Conservation (phyloP, 805 yeast genomes). For the Millerozyma acaciae region DNA sequence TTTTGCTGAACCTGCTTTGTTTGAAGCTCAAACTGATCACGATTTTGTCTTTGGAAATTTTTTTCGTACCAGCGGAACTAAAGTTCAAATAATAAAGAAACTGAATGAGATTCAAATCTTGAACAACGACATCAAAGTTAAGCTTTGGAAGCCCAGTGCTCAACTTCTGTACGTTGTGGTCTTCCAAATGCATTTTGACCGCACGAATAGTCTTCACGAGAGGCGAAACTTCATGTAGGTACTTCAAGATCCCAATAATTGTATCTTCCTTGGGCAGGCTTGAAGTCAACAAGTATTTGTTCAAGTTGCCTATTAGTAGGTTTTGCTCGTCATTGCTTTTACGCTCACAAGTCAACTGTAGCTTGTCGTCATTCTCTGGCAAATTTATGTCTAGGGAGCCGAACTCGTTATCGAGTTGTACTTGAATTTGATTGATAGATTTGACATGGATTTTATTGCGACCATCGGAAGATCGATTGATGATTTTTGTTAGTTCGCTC, state of each 20-base stretch:
- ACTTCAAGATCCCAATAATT: slow-evolving; percentile 32
- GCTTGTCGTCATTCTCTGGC: slow-evolving; percentile 12
- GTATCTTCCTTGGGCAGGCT: slow-evolving; percentile 10
- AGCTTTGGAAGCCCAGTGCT: slow-evolving; percentile 30
- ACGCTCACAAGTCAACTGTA: slow-evolving; percentile 13
- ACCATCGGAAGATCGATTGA: slow-evolving; percentile 28
- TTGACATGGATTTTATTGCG: slow-evolving; percentile 24
- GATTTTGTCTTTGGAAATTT: slow-evolving; percentile 32
- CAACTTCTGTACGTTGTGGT: slow-evolving; percentile 13
- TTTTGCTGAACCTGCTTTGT: slow-evolving; percentile 27
- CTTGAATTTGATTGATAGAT: slow-evolving; percentile 24
- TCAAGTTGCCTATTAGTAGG: slow-evolving; percentile 12
- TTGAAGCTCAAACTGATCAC: slow-evolving; percentile 23
- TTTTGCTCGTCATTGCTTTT: slow-evolving; percentile 11
- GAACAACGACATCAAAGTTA: slow-evolving; percentile 28
- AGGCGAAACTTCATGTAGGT: slow-evolving; percentile 29
- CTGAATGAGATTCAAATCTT: slow-evolving; percentile 28
- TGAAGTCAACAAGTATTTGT: slow-evolving; percentile 7
- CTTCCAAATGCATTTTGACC: slow-evolving; percentile 12
- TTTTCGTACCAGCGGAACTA: slow-evolving; percentile 23
- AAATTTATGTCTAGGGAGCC: slow-evolving; percentile 15
- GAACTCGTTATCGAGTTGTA: slow-evolving; percentile 24
- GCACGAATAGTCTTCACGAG: slow-evolving; percentile 21
- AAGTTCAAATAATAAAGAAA: slow-evolving; percentile 29
- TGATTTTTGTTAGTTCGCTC: slow-evolving; percentile 27